Percentiles rank a stretch among this genome's conserved stretches.
Conservation (phyloP, 148 eudicot species). For the Tetragonia tetragonoides region DNA sequence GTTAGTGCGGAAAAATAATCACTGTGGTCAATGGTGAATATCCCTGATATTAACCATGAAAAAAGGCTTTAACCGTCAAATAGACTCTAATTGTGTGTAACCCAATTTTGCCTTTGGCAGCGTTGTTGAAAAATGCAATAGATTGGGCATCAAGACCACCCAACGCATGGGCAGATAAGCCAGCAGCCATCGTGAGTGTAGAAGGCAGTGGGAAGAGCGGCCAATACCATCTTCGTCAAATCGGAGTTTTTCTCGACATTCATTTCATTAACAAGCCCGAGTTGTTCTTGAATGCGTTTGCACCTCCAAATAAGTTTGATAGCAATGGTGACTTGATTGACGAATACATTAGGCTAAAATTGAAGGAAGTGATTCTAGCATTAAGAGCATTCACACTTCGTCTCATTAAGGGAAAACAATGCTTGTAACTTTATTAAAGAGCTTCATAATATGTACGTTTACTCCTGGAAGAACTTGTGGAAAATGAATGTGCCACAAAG, state of each 20-base stretch:
- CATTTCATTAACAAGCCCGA: slow-evolving; percentile 95
- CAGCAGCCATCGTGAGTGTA: slow-evolving; percentile 68
- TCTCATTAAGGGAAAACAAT: slow-evolving; percentile 32
- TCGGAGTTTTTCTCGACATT: slow-evolving; percentile 69
- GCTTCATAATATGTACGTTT: too few relatives aligned
- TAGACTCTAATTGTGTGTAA: not conserved
- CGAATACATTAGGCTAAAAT: slow-evolving; percentile 35
- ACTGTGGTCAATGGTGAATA: not conserved
- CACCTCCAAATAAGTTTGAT: slow-evolving; percentile 60
- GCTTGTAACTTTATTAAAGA: not conserved
- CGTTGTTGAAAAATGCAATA: slow-evolving; percentile 67
- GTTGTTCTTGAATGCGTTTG: slow-evolving; percentile 48
- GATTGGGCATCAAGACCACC: slow-evolving; percentile 95
- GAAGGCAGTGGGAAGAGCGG: slow-evolving; percentile 60
- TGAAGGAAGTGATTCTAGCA: slow-evolving; percentile 52
- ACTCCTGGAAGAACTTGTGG: too few relatives aligned
- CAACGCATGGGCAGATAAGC: slow-evolving; percentile 69
- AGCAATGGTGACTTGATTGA: slow-evolving; percentile 72
- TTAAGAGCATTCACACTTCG: slow-evolving; percentile 54
- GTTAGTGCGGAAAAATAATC: not conserved
- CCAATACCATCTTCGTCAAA: slow-evolving; percentile 84
- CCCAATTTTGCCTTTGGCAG: slow-evolving; percentile 23
- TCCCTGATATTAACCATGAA: too few relatives aligned
- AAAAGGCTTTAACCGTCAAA: too few relatives aligned
- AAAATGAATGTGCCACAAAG: too few relatives aligned